phyloP scores from a whole-genome alignment of 148 eudicot genomes.

The Rhododendron vialii region DNA sequence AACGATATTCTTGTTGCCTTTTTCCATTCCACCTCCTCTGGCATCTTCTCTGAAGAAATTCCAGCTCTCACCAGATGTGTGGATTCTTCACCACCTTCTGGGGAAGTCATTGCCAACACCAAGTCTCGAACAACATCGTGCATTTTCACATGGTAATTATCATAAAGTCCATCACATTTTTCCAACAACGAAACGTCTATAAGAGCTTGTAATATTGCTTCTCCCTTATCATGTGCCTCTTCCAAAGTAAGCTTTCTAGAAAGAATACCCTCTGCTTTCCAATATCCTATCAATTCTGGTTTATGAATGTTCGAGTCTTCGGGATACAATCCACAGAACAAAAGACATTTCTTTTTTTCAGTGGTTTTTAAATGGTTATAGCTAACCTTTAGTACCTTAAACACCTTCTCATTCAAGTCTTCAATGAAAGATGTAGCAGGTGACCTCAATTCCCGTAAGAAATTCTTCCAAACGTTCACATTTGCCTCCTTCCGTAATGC shows the following conservation, averaged over 20 bases:
- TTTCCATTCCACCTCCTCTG: too few relatives aligned
- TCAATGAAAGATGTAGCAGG: not conserved
- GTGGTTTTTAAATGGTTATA: not conserved
- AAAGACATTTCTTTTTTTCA: not conserved
- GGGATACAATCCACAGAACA: constrained; percentile 7
- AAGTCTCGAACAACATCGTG: not conserved
- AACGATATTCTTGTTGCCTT: too few relatives aligned
- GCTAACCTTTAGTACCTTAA: not conserved
- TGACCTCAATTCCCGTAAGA: not conserved
- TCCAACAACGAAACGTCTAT: too few relatives aligned
- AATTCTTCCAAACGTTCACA: not conserved
- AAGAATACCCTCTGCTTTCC: not conserved
- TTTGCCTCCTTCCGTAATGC: not conserved
- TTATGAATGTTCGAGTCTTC: not conserved
- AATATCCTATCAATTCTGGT: not conserved
- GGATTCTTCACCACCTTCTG: not conserved
- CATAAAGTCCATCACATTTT: too few relatives aligned
- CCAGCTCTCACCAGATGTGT: too few relatives aligned
- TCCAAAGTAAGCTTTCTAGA: not conserved
- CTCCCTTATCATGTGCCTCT: not conserved
- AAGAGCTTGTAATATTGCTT: not conserved
- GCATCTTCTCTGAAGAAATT: too few relatives aligned
- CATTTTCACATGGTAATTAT: not conserved
- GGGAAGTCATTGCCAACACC: not conserved
- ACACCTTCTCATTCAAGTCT: not conserved